Evolutionary conservation across 805 yeast species (phyloP), one percentile per base, ranked within the genome.

Genomic region (Torulaspora delbrueckii): DNA sequence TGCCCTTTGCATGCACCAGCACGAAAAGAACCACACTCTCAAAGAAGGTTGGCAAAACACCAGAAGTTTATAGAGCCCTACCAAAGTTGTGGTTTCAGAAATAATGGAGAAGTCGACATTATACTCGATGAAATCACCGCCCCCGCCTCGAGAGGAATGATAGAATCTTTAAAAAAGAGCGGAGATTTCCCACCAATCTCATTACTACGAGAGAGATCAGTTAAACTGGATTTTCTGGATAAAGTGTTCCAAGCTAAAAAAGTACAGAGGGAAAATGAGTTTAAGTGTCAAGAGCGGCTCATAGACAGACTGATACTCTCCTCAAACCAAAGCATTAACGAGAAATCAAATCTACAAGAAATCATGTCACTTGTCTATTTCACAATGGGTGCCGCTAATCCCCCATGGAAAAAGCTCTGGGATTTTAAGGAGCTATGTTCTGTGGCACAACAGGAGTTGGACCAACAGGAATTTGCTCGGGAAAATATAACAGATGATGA

Each of bases 1-100:
- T 93, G 96, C 65, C 98, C 96, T 2, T 83, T 85, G 54, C 97
- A 88, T 67, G 78, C 79, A 16, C 84, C 76, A 38, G 26, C 45
- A 25, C 14, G 31, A 28, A 24, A 36, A 8, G 57, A 54, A 40
- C 51, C 51, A 41, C 45, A 57, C 13, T 37, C 54, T 4, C 45
- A 71, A 10, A 67, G 73, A 45, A 67, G 88, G 42, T 70, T 74
- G 57, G 71, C 76, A 53, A 76, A 72, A 53, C 76, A 74, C 52
- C 78, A 78, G 37, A 65, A 72, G 4, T 66, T 74, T 19, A 60
- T 81, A 6, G 85, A 82, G 46, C 82, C 85, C 3, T 65, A 70
- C 16, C 67, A 79, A 46, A 60, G 75, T 1, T 68, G 82, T 31
- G 82, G 83, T 4, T 67, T 62, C 48, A 44, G 65, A 22, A 75